Evolutionary conservation across 2,329 filamentous ascomycete genomes (phyloP).

Genomic region (Macroventuria anomochaeta): DNA sequence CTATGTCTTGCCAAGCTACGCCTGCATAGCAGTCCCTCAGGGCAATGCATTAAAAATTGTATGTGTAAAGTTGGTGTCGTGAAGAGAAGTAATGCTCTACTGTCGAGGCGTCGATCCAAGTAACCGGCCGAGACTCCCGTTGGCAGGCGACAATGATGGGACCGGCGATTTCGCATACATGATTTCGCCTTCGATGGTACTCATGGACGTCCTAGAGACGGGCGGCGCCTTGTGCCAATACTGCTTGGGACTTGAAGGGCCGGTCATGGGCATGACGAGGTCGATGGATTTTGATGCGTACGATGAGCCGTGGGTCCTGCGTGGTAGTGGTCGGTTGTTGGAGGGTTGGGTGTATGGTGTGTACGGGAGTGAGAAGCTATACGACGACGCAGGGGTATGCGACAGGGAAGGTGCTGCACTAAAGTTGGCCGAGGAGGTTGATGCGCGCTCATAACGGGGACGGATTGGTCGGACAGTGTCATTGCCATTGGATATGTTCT

Average conservation of each 20-base stretch:
- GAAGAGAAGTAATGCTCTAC: conserved; percentile 3
- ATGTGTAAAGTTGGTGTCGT: neutral
- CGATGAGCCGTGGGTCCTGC: conserved; percentile 44
- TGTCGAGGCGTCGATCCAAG: conserved; percentile 38
- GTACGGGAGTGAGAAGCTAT: conserved; percentile 54
- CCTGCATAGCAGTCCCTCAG: conserved; percentile 19
- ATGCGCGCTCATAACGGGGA: conserved; percentile 46
- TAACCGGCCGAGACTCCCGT: conserved; percentile 48
- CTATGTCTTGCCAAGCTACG: conserved; percentile 18
- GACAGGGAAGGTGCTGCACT: conserved; percentile 54
- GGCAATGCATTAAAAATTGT: conserved; percentile 9
- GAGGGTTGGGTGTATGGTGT: conserved; percentile 33
- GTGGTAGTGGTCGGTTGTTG: conserved; percentile 47
- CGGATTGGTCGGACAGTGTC: conserved; percentile 37
- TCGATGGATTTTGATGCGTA: conserved; percentile 53
- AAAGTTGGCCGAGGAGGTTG: conserved; percentile 44
- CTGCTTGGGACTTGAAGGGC: conserved; percentile 42
- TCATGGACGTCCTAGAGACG: conserved; percentile 42
- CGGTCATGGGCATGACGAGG: conserved; percentile 52
- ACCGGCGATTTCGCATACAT: conserved; percentile 47
- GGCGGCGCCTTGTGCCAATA: conserved; percentile 46
- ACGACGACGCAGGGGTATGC: conserved; percentile 55
- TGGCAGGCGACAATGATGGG: conserved; percentile 41
- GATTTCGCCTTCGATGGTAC: conserved; percentile 47
- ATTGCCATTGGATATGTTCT: conserved; percentile 34